Evolutionary conservation across 148 eudicot species (phyloP).

Genomic region (Persicaria maculosa): DNA sequence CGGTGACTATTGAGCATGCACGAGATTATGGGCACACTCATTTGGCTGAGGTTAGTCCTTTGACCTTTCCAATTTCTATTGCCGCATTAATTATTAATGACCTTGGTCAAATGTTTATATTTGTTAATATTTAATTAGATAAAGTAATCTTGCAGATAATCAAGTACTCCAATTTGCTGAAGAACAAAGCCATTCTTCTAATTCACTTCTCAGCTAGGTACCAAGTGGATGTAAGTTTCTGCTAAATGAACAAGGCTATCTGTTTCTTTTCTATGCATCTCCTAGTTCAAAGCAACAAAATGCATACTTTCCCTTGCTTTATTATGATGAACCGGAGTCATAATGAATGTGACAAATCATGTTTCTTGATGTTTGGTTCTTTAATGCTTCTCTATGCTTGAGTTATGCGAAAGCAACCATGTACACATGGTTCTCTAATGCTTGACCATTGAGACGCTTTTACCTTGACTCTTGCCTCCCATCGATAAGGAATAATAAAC

Average conservation of each 20-base stretch:
- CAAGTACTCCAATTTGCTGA: conserved; percentile 44
- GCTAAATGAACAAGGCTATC: neutral
- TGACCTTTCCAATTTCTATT: neutral
- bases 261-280: neutral
- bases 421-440: too few relatives aligned
- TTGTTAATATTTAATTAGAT: neutral
- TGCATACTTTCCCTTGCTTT: neutral
- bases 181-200: conserved; percentile 89
- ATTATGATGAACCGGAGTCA: neutral
- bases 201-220: conserved; percentile 95
- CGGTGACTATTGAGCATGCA: conserved; percentile 63
- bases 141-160: conserved; percentile 40
- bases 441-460: neutral
- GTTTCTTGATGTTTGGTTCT: neutral
- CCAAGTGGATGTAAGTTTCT: conserved; percentile 53
- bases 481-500: neutral
- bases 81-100: neutral
- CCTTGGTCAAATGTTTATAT: neutral
- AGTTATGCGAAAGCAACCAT: neutral
- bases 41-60: conserved; percentile 61
- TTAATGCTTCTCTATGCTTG: neutral
- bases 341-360: neutral
- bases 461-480: neutral
- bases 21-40: conserved; percentile 90
- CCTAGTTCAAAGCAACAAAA: neutral